Evolutionary conservation across 2,329 filamentous ascomycete genomes (phyloP).

Genomic region (Hortaea werneckii): DNA sequence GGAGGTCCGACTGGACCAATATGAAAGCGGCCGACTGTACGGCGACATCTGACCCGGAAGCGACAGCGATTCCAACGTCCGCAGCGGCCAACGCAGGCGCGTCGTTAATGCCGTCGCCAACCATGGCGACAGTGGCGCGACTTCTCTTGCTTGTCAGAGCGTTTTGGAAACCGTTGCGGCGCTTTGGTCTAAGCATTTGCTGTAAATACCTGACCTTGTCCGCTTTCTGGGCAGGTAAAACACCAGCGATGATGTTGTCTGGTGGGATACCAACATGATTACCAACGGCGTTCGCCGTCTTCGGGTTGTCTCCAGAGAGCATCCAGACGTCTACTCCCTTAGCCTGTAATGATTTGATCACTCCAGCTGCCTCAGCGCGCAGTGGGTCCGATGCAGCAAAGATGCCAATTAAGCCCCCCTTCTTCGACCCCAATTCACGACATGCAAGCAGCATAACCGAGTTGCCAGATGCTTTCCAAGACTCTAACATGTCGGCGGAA

Average conservation of each 20-base stretch:
- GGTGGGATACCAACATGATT: conserved; percentile 61
- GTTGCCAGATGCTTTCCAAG: conserved; percentile 33
- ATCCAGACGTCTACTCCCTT: conserved; percentile 73
- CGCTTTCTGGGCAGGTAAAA: conserved; percentile 74
- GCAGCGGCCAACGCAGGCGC: conserved; percentile 69
- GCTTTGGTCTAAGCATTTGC: too few relatives aligned
- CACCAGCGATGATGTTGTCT: conserved; percentile 72
- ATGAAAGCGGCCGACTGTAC: conserved; percentile 75
- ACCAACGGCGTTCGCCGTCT: conserved; percentile 73
- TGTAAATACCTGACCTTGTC: conserved; percentile 51
- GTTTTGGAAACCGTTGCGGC: conserved; percentile 5
- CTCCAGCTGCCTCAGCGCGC: conserved; percentile 58
- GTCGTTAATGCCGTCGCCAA: conserved; percentile 81
- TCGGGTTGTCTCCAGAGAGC: conserved; percentile 83
- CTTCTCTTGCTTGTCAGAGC: too few relatives aligned
- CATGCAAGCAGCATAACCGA: conserved; percentile 33
- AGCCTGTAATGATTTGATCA: conserved; percentile 47
- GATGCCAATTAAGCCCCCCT: conserved; percentile 51
- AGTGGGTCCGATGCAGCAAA: conserved; percentile 76
- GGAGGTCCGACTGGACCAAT: conserved; percentile 60
- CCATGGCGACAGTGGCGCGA: conserved; percentile 63
- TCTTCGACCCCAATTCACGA: conserved; percentile 18
- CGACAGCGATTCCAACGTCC: conserved; percentile 75
- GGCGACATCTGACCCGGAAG: conserved; percentile 71
- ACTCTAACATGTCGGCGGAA: conserved; percentile 18